phyloP scores from a whole-genome alignment of 805 yeast genomes.

The Wickerhamomyces sydowiorum region DNA sequence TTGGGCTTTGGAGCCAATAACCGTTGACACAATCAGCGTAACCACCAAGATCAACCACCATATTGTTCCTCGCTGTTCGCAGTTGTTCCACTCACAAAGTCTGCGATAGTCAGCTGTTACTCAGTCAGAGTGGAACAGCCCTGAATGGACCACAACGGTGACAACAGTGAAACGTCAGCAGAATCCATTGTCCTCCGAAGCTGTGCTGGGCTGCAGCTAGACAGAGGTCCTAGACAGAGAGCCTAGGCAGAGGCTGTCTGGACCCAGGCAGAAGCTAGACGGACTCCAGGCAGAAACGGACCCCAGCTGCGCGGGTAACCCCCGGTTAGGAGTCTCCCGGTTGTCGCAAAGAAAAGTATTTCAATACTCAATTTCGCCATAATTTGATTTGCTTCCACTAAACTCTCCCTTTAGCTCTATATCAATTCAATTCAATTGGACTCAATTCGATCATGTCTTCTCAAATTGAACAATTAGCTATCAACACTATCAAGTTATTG shows the following conservation, averaged over 20 bases:
- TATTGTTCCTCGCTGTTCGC: too few species aligned
- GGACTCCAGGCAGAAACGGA: neutral
- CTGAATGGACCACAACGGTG: too few species aligned
- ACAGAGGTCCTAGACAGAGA: neutral
- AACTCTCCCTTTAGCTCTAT: neutral
- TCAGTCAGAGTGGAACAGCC: too few species aligned
- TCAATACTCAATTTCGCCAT: neutral
- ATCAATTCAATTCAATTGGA: neutral
- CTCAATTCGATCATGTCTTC: slow-evolving; percentile 7
- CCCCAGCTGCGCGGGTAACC: neutral
- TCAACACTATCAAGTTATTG: slow-evolving; percentile 83
- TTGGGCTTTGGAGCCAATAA: too few species aligned
- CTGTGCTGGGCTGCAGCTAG: neutral
- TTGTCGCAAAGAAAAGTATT: neutral
- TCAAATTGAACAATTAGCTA: slow-evolving; percentile 61
- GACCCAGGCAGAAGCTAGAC: neutral
- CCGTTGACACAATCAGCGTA: too few species aligned
- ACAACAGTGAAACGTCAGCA: neutral
- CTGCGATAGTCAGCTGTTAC: too few species aligned
- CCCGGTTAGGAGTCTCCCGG: slow-evolving; percentile 1
- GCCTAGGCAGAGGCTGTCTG: too few species aligned
- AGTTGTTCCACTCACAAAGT: too few species aligned
- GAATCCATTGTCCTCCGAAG: neutral
- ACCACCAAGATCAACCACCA: too few species aligned
- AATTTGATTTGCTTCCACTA: neutral